Evolutionary conservation across 805 yeast genomes (phyloP), one percentile per base, ranked within the genome.

Genomic region (Ogataea salicorniae): DNA sequence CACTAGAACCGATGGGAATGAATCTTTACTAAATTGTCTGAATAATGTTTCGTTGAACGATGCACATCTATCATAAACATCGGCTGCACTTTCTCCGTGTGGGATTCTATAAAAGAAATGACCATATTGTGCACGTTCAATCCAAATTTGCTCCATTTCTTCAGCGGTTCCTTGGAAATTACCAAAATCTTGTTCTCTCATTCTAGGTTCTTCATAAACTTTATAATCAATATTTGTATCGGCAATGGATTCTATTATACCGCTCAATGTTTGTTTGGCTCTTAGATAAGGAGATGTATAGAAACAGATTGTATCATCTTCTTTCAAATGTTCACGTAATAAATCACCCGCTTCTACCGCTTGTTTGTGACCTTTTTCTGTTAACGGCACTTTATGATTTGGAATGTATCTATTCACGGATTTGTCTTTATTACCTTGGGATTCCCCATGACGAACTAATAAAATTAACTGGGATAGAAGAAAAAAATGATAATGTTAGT

Each of bases 151-250:
- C 55, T 83, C 84, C 95, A 90, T 90, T 54, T 80, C 86, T 46
- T 79, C 81, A 1, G 80, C 76, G 0, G 83, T 76, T 46, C 85
- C 80, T 68, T 90, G 97, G 66, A 89, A 90, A 62, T 90, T 90
- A 18, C 97, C 97, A 61, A 91, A 91, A 64, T 91, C 97, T 66
- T 91, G 97, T 62, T 91, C 97, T 52, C 97, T 74, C 79, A 91
- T 80, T 46, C 97, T 70, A 13, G 97, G 96, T 61, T 91, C 97
- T 63, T 91, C 97, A 55, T 80, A 76, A 2, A 85, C 78, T 36
- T 75, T 72, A 56, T 80, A 83, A 5, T 72, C 69, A 9, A 82
- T 55, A 42, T 61, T 68, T 59, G 58, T 54, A 11, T 62, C 67
- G 6, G 68, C 69, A 68, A 51, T 73, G 1, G 83, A 84, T 35